Evolutionary conservation across 139 green algal genomes (phyloP).

Genomic region (Asterochloris sp.): DNA sequence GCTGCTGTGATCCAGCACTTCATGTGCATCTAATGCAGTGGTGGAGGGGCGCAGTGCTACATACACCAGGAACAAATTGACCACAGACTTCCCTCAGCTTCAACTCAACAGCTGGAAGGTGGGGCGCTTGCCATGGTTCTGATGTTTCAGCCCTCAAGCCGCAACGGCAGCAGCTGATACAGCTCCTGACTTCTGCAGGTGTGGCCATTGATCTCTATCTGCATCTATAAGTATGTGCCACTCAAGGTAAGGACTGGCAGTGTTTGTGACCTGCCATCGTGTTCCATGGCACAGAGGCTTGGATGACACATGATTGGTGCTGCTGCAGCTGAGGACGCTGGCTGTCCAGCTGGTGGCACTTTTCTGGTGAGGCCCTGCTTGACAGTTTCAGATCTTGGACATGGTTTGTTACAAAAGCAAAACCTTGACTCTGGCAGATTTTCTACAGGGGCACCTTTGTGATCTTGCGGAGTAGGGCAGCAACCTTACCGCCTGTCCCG

Average conservation of each 20-base stretch:
- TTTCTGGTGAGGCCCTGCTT: too few relatives aligned
- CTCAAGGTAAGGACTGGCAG: conserved; percentile 44
- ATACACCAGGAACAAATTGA: conserved; percentile 24
- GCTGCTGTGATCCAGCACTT: neutral
- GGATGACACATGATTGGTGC: too few relatives aligned
- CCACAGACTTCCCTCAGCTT: conserved; percentile 44
- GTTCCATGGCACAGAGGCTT: too few relatives aligned
- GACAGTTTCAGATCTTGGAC: too few relatives aligned
- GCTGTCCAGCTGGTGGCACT: too few relatives aligned
- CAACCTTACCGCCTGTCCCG: too few relatives aligned
- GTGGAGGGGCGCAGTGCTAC: conserved; percentile 20
- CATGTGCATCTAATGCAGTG: neutral
- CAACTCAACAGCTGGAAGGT: conserved; percentile 55
- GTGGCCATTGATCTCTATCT: conserved; percentile 59
- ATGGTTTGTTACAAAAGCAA: too few relatives aligned
- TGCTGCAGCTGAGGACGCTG: too few relatives aligned
- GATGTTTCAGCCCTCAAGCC: neutral
- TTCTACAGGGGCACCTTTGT: too few relatives aligned
- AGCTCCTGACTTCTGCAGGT: conserved; percentile 23
- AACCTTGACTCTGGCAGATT: too few relatives aligned
- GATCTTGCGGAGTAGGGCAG: too few relatives aligned
- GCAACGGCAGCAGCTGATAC: neutral
- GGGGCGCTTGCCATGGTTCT: neutral
- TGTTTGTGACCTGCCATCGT: too few relatives aligned
- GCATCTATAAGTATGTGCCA: conserved; percentile 73